phyloP scores from a whole-genome alignment of 176 grass and related monocot species.

The Cenchrus purpureus region DNA sequence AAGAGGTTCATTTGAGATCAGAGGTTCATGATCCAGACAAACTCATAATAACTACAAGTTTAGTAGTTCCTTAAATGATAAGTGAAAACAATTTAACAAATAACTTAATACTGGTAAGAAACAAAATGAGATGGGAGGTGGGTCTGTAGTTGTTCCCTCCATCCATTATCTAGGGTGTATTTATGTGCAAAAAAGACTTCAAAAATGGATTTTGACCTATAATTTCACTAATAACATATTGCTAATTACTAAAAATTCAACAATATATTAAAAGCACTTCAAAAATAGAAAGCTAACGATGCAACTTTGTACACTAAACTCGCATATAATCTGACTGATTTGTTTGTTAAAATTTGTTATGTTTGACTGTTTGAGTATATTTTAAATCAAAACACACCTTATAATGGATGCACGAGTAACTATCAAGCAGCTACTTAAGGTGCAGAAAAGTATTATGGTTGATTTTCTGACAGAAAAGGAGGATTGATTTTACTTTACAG shows the following conservation, averaged over 20 bases:
- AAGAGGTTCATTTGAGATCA: constrained; percentile 14
- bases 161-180: background rate
- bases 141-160: background rate
- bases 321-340: background rate
- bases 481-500: no score
- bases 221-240: background rate
- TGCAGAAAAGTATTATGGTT: background rate
- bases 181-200: background rate
- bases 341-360: background rate
- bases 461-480: background rate
- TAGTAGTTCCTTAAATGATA: background rate
- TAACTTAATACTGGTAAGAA: background rate
- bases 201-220: background rate
- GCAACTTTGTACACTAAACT: background rate
- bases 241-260: background rate
- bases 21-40: background rate
- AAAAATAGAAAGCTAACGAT: background rate
- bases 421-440: background rate
- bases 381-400: background rate
- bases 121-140: background rate
- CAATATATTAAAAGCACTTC: background rate
- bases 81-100: background rate
- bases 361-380: background rate
- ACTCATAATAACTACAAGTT: background rate
- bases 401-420: background rate